Evolutionary conservation across 2,329 filamentous ascomycete species (phyloP).

Genomic region (Penicillium sp.): DNA sequence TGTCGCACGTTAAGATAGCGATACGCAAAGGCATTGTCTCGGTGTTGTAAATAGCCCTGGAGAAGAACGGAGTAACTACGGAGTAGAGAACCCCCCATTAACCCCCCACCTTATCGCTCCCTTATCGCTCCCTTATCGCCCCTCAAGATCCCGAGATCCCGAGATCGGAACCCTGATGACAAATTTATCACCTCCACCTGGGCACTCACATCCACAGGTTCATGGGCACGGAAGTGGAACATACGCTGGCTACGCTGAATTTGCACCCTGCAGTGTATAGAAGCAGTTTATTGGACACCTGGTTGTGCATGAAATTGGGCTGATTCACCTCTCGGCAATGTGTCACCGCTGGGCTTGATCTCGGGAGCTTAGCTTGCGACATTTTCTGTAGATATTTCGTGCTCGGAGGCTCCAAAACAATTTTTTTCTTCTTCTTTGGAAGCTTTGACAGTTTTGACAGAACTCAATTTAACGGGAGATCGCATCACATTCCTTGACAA

Average conservation of each 20-base stretch:
- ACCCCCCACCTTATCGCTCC: not conserved
- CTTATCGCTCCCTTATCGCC: slow-evolving; percentile 1
- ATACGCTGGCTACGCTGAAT: not conserved
- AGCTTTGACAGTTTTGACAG: not conserved
- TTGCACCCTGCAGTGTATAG: not conserved
- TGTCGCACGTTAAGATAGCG: slow-evolving; percentile 87
- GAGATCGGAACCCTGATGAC: not conserved
- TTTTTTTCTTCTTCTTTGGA: not conserved
- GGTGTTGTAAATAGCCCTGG: too few relatives aligned
- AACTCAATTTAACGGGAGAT: not conserved
- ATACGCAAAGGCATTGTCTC: slow-evolving; percentile 62
- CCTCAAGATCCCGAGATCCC: not conserved
- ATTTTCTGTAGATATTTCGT: not conserved
- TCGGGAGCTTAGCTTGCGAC: not conserved
- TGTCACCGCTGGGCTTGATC: not conserved
- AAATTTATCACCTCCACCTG: not conserved
- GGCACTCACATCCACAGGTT: not conserved
- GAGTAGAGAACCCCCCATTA: too few relatives aligned
- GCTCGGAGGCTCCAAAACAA: not conserved
- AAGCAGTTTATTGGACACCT: not conserved
- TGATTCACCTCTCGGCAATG: not conserved
- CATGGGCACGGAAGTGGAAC: too few relatives aligned
- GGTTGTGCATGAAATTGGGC: not conserved
- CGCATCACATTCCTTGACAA: not conserved
- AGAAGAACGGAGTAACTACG: too few relatives aligned